Conservation (phyloP, 306 rosid species). For the Ormosia semicastrata region DNA sequence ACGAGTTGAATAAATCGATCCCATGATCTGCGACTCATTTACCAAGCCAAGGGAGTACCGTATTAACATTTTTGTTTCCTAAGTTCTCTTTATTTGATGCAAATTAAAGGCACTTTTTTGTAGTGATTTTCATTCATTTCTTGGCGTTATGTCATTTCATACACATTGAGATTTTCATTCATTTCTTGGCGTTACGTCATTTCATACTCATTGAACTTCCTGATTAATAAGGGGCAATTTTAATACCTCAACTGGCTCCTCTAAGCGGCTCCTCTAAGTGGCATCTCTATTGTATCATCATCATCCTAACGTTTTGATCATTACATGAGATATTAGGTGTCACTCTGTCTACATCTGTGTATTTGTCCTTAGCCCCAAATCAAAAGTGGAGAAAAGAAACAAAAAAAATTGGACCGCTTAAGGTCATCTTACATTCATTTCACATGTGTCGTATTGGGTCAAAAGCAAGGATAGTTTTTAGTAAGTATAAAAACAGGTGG, state of each 20-base stretch:
- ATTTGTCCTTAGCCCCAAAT: constrained; percentile 4
- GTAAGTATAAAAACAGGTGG: not conserved
- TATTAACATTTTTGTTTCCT: not conserved
- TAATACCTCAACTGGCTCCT: not conserved
- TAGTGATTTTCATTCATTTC: not conserved
- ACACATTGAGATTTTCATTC: not conserved
- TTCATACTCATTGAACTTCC: not conserved
- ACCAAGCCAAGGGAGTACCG: too few relatives aligned
- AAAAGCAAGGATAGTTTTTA: not conserved
- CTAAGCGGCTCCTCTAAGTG: constrained; percentile 11
- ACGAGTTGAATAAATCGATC: too few relatives aligned
- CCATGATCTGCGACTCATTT: too few relatives aligned
- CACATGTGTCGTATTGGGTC: not conserved
- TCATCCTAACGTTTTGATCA: constrained; percentile 22
- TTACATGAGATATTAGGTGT: constrained; percentile 28
- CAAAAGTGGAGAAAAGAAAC: not conserved
- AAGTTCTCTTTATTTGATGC: not conserved
- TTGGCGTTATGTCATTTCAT: constrained; percentile 25
- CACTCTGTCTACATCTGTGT: constrained; percentile 10
- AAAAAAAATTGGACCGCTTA: not conserved
- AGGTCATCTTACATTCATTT: not conserved
- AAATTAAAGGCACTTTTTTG: constrained; percentile 19
- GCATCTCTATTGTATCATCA: constrained; percentile 9
- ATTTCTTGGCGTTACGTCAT: constrained; percentile 23
- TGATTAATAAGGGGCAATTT: not conserved